Percentiles rank a stretch among this genome's conserved stretches.
Evolutionary conservation across 2,329 filamentous ascomycete genomes (phyloP).

Genomic region (Colletotrichum cuscutae): DNA sequence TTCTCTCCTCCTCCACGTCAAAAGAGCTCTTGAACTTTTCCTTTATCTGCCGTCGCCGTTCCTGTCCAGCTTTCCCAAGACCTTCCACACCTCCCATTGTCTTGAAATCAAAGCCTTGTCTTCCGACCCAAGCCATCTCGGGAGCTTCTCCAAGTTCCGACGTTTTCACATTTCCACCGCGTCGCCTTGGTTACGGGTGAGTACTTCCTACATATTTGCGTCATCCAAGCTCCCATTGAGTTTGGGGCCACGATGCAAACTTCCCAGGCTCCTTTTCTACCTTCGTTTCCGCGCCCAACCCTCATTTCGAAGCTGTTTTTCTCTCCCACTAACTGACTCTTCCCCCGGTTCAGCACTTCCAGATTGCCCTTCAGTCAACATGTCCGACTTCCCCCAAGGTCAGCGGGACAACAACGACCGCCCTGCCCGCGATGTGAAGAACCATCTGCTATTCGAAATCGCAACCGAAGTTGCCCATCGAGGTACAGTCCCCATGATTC

Average conservation of each 20-base stretch:
- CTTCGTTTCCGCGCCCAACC: not conserved
- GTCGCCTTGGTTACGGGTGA: slow-evolving; percentile 33
- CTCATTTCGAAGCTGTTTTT: not conserved
- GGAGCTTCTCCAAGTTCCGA: slow-evolving; percentile 31
- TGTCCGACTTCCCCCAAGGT: slow-evolving; percentile 27
- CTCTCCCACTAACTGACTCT: slow-evolving; percentile 2
- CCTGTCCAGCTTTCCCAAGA: slow-evolving; percentile 15
- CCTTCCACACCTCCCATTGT: slow-evolving; percentile 24
- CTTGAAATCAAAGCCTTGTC: slow-evolving; percentile 32
- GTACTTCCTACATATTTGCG: slow-evolving; percentile 28
- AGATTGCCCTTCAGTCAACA: slow-evolving; percentile 4
- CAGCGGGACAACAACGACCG: slow-evolving; percentile 29
- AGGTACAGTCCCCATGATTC: slow-evolving; percentile 65
- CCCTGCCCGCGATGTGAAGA: slow-evolving; percentile 79
- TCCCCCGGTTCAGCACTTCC: slow-evolving; percentile 7
- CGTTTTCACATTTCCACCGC: slow-evolving; percentile 17
- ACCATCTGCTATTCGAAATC: slow-evolving; percentile 96
- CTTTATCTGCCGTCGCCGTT: slow-evolving; percentile 10
- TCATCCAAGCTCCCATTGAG: slow-evolving; percentile 25
- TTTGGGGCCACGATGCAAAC: not conserved
- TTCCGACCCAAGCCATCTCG: slow-evolving; percentile 17
- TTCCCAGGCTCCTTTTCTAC: slow-evolving; percentile 10
- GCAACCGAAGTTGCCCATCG: slow-evolving; percentile 97
- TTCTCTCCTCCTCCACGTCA: slow-evolving; percentile 3
- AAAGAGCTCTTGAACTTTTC: slow-evolving; percentile 13